A percentile compares a stretch with the other conserved stretches of the same genome.
Evolutionary conservation across 176 grass and related monocot genomes (phyloP).

Genomic region (Phyllostachys edulis): DNA sequence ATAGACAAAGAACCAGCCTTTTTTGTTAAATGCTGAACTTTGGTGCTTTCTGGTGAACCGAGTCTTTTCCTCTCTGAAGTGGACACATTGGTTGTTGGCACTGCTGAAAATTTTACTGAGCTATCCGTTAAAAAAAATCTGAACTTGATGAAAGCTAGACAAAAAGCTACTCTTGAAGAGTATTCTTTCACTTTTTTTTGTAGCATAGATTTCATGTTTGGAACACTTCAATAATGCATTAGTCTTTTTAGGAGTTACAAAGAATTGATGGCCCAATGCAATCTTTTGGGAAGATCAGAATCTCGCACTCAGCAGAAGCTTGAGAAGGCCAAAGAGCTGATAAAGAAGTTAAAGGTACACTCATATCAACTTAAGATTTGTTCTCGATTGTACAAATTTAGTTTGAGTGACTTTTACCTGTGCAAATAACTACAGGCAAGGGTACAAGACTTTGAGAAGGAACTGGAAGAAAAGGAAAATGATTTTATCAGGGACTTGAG

Average conservation of each 20-base stretch:
- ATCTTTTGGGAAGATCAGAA: conserved; percentile 80
- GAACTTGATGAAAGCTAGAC: not conserved
- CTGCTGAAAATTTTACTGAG: not conserved
- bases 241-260: conserved; percentile 74
- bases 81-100: not conserved
- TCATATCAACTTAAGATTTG: not conserved
- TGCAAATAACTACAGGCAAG: conserved; percentile 43
- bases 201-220: too few species aligned
- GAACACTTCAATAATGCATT: conserved; percentile 20
- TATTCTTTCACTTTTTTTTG: not conserved
- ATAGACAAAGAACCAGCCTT: not conserved
- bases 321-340: conserved; percentile 75
- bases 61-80: not conserved
- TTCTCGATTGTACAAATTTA: not conserved
- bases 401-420: conserved; percentile 6
- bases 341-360: conserved; percentile 71
- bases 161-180: not conserved
- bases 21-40: not conserved
- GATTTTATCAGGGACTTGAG: conserved; percentile 66
- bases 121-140: not conserved
- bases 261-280: conserved; percentile 86
- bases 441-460: conserved; percentile 67
- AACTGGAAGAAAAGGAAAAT: conserved; percentile 85
- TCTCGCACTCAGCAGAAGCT: conserved; percentile 56
- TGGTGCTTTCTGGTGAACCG: too few species aligned